A percentile compares a stretch with the other conserved stretches of the same genome.
Conservation (phyloP, 2,329 filamentous ascomycete genomes). For the Simplicillium sp. region DNA sequence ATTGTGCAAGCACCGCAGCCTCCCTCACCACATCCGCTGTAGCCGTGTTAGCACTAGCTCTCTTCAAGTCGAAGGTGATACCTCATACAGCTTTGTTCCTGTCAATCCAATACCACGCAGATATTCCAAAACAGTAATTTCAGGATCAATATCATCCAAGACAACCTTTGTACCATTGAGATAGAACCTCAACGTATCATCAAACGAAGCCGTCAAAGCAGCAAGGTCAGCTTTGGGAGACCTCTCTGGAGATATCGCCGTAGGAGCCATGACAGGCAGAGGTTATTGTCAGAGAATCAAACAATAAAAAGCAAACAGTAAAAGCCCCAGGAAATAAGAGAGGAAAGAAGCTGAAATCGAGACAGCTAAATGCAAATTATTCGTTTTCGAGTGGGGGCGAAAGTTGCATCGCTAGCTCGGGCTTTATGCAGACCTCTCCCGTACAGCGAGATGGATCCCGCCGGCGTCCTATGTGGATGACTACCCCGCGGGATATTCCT, state of each 20-base stretch:
- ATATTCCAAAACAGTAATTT: conserved; percentile 87
- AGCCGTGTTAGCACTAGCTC: not conserved
- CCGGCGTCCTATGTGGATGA: no score
- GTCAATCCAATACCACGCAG: conserved; percentile 86
- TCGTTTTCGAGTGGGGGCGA: no score
- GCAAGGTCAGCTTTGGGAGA: conserved; percentile 23
- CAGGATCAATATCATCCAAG: conserved; percentile 80
- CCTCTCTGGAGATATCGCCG: conserved; percentile 40
- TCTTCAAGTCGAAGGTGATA: not conserved
- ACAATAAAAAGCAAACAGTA: no score
- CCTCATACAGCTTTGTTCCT: conserved; percentile 71
- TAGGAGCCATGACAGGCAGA: conserved; percentile 40
- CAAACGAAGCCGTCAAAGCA: conserved; percentile 62
- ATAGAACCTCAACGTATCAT: conserved; percentile 86
- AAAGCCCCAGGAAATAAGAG: no score
- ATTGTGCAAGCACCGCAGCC: conserved; percentile 96
- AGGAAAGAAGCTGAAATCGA: no score
- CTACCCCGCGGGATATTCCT: no score
- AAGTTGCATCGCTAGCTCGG: no score
- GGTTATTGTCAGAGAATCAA: not conserved
- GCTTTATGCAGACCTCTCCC: no score
- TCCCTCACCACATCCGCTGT: conserved; percentile 81
- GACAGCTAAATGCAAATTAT: no score
- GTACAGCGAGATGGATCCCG: no score
- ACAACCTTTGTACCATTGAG: conserved; percentile 88